Evolutionary conservation across 805 yeast genomes (phyloP), one percentile per base, ranked within the genome.

Genomic region (Scheffersomyces lignosus): DNA sequence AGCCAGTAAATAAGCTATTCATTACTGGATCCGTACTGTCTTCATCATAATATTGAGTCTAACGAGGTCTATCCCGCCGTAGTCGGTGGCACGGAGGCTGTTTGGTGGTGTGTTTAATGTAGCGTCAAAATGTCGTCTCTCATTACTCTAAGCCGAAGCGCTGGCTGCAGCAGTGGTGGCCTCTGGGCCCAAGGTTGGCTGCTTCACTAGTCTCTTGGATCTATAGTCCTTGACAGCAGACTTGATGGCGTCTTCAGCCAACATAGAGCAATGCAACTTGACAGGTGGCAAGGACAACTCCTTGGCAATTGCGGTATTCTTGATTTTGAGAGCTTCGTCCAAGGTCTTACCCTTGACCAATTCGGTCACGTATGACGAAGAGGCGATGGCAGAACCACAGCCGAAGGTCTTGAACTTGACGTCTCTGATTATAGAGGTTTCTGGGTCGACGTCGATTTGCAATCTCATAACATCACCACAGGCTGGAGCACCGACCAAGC

Each of bases 391-490:
- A 2, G 93, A 81, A 30, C 99, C 99, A 62, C 99, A 93, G n/a
- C 99, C 99, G 69, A 93, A 93, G 3, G 99, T 93, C 77, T 93
- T 93, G 70, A 93, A 93, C 64, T 89, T 91, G 45, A 91, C 99
- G 61, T 93, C 96, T 62, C 87, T 81, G 51, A 93, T 93, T 36
- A 87, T 74, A 1, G 99, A 99, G 16, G 95, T 80, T 39, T 76
- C 81, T 54, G 90, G 97, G 47, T 83, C 83, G 7, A 93, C 99
- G 60, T 90, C 80, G 56, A 93, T 93, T 64, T 93, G 98, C 47
- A 93, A 75, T 68, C 95, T 84, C 96, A 93, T 93, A 30, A 93
- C 99, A 70, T 93, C 99, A 38, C 99, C 99, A 70, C 99, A 93
- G 0, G 99, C 99, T 37, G 99, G 98, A 0, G 99, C 98, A 39